Conservation (phyloP, 2,329 filamentous ascomycete genomes). For the Ilyonectria robusta region DNA sequence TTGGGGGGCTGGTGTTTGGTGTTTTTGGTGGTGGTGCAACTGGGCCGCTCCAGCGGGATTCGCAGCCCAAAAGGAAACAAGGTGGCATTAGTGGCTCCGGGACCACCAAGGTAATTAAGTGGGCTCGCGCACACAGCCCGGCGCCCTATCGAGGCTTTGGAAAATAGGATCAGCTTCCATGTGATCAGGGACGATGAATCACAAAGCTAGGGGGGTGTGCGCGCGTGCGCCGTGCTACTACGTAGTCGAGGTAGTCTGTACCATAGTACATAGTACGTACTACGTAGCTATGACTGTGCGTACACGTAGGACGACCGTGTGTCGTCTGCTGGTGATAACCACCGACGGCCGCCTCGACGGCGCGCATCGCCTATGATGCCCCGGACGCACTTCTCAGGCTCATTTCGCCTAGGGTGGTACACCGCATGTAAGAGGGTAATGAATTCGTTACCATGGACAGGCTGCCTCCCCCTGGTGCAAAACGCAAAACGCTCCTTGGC, state of each 20-base stretch:
- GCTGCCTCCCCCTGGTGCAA: background rate
- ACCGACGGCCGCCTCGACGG: background rate
- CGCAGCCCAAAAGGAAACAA: conserved; percentile 41
- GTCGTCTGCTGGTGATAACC: background rate
- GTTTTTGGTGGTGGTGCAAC: conserved; percentile 7
- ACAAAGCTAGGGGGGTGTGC: conserved; percentile 1
- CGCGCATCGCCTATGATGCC: background rate
- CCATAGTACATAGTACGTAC: no score
- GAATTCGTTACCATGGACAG: background rate
- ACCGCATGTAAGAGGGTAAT: background rate
- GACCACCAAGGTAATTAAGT: conserved; percentile 33
- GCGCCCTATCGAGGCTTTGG: conserved; percentile 8
- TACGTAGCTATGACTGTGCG: background rate
- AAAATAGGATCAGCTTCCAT: conserved; percentile 5
- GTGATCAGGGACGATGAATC: conserved; percentile 5
- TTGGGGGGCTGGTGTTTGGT: background rate
- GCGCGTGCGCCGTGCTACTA: background rate
- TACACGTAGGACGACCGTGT: background rate
- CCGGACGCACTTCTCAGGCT: background rate
- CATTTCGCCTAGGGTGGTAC: background rate
- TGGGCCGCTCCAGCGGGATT: conserved; percentile 26
- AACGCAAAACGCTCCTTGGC: background rate
- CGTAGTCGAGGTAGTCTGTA: no score
- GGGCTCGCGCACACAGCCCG: conserved; percentile 16
- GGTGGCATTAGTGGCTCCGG: conserved; percentile 48